A percentile compares a stretch with the other conserved stretches of the same genome.
phyloP scores from a whole-genome alignment of 257 asterid genomes.

The Rehmannia glutinosa region DNA sequence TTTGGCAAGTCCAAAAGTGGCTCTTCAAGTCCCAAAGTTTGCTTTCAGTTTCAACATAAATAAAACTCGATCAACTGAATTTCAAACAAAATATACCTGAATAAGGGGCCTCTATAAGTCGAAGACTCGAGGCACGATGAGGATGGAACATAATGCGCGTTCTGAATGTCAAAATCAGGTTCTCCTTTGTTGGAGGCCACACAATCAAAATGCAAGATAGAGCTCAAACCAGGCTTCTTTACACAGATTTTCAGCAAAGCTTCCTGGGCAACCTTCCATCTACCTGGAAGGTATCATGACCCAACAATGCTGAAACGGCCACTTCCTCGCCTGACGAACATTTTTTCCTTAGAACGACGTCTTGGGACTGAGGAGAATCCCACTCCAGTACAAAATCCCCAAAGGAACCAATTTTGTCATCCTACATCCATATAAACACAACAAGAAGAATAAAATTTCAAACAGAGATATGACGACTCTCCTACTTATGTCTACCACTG shows the following conservation, averaged over 20 bases:
- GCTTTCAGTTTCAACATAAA: neutral
- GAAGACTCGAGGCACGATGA: constrained; percentile 39
- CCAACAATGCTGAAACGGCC: constrained; percentile 74
- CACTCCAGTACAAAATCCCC: constrained; percentile 76
- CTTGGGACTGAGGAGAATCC: constrained; percentile 64
- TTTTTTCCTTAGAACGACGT: constrained; percentile 65
- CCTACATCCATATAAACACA: constrained; percentile 30
- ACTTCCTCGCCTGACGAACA: constrained; percentile 75
- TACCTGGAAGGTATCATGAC: constrained; percentile 32
- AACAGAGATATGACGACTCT: neutral
- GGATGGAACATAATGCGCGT: constrained; percentile 49
- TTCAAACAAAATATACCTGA: constrained; percentile 47
- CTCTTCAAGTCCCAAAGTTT: neutral
- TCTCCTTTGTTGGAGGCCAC: constrained; percentile 42
- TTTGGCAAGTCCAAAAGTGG: no score
- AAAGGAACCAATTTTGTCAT: constrained; percentile 41
- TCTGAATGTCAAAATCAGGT: constrained; percentile 46
- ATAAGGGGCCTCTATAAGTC: constrained; percentile 50
- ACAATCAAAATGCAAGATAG: constrained; percentile 84
- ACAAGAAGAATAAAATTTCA: neutral
- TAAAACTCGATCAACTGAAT: neutral
- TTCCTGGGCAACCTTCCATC: constrained; percentile 44
- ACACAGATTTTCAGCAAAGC: constrained; percentile 77
- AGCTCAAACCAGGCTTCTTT: constrained; percentile 73
- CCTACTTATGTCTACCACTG: no score